These are phyloP conservation scores for Solanum piurae DNA, from an alignment of 257 asterid genomes.

Conservation along the genomic window DNA sequence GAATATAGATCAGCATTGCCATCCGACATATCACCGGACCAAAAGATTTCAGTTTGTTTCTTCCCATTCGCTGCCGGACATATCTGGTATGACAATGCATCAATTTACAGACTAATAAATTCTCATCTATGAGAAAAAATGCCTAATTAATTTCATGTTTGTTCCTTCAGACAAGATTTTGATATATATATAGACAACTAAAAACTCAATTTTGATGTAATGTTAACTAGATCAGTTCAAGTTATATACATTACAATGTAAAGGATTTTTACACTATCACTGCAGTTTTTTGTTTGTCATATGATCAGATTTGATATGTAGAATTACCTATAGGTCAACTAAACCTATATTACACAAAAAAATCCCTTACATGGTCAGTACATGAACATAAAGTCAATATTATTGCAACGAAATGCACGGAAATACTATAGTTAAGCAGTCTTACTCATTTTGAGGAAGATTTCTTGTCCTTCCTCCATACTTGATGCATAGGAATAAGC, in stretches of 20 bases:
- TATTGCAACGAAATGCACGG: neutral
- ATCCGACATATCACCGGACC: slow-evolving; percentile 14
- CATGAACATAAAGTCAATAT: neutral
- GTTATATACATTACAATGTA: neutral
- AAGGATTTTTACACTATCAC: neutral
- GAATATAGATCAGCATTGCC: slow-evolving; percentile 18
- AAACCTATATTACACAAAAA: neutral
- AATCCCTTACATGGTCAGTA: neutral
- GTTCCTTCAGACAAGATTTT: neutral
- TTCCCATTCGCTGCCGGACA: slow-evolving; percentile 22
- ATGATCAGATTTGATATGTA: neutral
- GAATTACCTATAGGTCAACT: neutral
- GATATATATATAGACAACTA: neutral
- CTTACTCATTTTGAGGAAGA: slow-evolving; percentile 20
- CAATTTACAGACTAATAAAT: neutral
- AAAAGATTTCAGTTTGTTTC: slow-evolving; percentile 22
- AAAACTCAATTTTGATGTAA: neutral
- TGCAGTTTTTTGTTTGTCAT: neutral
- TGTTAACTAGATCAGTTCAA: neutral
- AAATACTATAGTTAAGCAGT: neutral
- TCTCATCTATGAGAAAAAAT: neutral
- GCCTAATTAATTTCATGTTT: neutral
- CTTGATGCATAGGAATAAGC: slow-evolving; percentile 21
- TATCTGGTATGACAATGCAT: slow-evolving; percentile 2
- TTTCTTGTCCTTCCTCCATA: slow-evolving; percentile 28